Base-by-base conservation (phyloP, 1,284 basidiomycete species). In the Xerocomus subilludens region DNA sequence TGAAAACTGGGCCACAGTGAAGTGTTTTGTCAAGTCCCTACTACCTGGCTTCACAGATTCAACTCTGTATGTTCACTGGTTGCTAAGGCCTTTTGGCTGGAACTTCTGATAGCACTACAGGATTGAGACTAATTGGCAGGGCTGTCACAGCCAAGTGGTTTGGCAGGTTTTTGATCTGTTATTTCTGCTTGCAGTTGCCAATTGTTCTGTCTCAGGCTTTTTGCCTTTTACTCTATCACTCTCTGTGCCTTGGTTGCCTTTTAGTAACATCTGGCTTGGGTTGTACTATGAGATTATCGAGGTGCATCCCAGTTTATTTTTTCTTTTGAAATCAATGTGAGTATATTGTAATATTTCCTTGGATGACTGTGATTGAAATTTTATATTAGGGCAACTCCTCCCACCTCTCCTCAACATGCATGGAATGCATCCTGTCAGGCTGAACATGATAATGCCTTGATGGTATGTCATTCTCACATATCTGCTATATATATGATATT, bases 11-110 rank as follows among this genome's bases (percentile, higher is more conserved):
- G 38, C 16, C 58, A 59, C 58, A 59, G 58, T 59, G 63, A 64
- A 64, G 45, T 49, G 30, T 33, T 20, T 16, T 70, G n/a, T n/a
- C 67, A 75, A 75, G 73, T 75, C 38, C n/a, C 72, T 75, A 74
- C 74, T 75, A 69, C 38, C 73, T 64, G 23, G 72, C 73, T 75
- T 69, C 60, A 74, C 60, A 75, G 73, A 75, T 68, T 74, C 68
- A 74, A 75, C 73, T 74, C 72, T 75, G 36, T 74, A 60, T 75
- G 64, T 74, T 21, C 27, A 36, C 64, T 67, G 67, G 72, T 75
- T 67, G 42, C 20, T 5, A 45, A 45, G 42, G 38, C 42, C 42
- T 45, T 18, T 45, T 45, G 42, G 53, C 42, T 56, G 33, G 35
- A 59, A 67, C 51, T 70, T 71, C 65, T 60, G 65, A 68, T 60